Evolutionary conservation across 495 filamentous ascomycete species (phyloP).

Genomic region (Cercophora newfieldiana): DNA sequence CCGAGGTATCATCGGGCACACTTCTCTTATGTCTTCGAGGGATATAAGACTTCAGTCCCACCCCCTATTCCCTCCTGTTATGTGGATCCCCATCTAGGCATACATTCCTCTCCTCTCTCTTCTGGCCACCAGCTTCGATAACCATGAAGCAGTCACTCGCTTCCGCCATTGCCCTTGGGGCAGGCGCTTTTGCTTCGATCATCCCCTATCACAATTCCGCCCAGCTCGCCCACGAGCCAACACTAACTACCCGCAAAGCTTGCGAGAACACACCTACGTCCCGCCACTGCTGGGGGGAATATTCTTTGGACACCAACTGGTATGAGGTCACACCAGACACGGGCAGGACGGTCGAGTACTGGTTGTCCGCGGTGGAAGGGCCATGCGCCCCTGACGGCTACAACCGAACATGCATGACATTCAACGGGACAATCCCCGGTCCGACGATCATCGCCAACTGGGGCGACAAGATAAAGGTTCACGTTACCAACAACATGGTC

Average conservation of each 20-base stretch:
- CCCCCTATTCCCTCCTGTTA: neutral
- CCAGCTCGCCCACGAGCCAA: neutral
- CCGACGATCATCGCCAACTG: conserved; percentile 54
- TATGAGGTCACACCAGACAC: conserved; percentile 25
- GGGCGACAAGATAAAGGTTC: conserved; percentile 60
- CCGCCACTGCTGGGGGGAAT: conserved; percentile 30
- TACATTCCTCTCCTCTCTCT: neutral
- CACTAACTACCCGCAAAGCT: neutral
- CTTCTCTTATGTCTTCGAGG: neutral
- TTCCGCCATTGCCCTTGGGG: neutral
- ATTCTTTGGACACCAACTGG: conserved; percentile 32
- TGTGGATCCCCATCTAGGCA: neutral
- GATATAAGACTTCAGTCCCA: neutral
- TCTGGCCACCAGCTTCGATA: neutral
- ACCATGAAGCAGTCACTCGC: conserved; percentile 5
- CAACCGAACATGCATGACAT: conserved; percentile 51
- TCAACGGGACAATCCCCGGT: conserved; percentile 59
- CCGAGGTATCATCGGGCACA: neutral
- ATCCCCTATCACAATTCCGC: neutral
- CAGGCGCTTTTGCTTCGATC: neutral
- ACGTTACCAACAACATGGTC: conserved; percentile 35
- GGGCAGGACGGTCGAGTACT: conserved; percentile 21
- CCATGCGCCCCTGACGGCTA: conserved; percentile 53
- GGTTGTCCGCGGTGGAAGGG: conserved; percentile 35
- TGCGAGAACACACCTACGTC: conserved; percentile 19